Evolutionary conservation across 2,329 filamentous ascomycete genomes (phyloP).

Genomic region (Aspergillus sp.): DNA sequence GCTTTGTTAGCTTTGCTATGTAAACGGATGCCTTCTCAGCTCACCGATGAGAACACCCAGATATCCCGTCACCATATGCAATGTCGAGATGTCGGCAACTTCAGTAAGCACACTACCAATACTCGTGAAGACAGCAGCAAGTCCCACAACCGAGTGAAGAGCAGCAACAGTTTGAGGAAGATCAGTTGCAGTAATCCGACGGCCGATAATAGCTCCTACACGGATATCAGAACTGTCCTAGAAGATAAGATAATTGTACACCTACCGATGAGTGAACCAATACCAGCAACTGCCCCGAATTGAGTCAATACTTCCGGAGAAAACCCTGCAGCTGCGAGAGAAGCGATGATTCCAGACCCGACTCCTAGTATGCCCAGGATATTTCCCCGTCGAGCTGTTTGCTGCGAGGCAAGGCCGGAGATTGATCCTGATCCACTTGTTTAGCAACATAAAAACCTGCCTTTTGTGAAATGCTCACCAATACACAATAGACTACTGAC

Average conservation of each 20-base stretch:
- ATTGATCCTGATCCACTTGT: slow-evolving; percentile 51
- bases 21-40: too few species aligned
- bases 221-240: slow-evolving; percentile 2
- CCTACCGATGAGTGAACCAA: slow-evolving; percentile 61
- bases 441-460: not conserved
- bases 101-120: slow-evolving; percentile 80
- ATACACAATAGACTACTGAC: slow-evolving; percentile 83
- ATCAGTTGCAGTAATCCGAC: slow-evolving; percentile 81
- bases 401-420: slow-evolving; percentile 74
- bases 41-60: slow-evolving; percentile 73
- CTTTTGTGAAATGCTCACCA: slow-evolving; percentile 32
- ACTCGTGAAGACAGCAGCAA: slow-evolving; percentile 82
- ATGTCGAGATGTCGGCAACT: slow-evolving; percentile 64
- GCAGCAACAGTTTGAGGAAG: slow-evolving; percentile 87
- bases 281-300: slow-evolving; percentile 68
- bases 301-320: slow-evolving; percentile 73
- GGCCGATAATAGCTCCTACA: slow-evolving; percentile 67
- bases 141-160: slow-evolving; percentile 82
- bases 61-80: slow-evolving; percentile 83
- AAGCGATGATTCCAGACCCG: slow-evolving; percentile 74
- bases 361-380: slow-evolving; percentile 84
- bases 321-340: slow-evolving; percentile 75
- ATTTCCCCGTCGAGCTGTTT: slow-evolving; percentile 79
- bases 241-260: slow-evolving; percentile 4
- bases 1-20: too few species aligned